These are phyloP conservation scores for Penicillium expansum DNA, from an alignment of 2,329 filamentous ascomycete genomes.

Conservation along the genomic window DNA sequence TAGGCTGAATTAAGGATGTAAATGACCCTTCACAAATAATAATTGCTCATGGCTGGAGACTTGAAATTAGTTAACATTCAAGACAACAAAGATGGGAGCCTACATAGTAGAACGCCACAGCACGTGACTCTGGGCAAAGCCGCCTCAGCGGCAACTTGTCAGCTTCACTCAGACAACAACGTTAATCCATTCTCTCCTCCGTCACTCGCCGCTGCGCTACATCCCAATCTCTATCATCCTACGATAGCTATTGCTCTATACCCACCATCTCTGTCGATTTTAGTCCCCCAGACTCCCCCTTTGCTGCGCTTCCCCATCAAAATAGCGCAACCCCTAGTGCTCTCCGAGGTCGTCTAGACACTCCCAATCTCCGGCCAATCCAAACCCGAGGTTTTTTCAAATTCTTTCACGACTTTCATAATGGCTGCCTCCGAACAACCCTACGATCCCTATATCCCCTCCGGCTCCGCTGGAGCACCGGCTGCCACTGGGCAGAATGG, in stretches of 20 bases:
- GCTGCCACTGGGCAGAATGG: slow-evolving; percentile 53
- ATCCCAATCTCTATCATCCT: neutral
- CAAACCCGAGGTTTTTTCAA: slow-evolving; percentile 12
- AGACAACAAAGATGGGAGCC: neutral
- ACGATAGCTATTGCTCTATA: neutral
- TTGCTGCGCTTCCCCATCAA: slow-evolving; percentile 9
- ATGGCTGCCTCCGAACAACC: slow-evolving; percentile 59
- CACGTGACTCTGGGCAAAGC: slow-evolving; percentile 21
- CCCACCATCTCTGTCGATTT: neutral
- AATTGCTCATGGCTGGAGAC: neutral
- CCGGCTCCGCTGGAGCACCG: slow-evolving; percentile 55
- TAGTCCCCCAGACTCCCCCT: neutral
- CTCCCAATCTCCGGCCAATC: slow-evolving; percentile 10
- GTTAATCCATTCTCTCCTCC: neutral
- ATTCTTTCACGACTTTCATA: slow-evolving; percentile 22
- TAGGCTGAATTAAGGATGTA: neutral
- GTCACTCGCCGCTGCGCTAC: neutral
- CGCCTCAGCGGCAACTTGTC: slow-evolving; percentile 25
- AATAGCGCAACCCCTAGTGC: slow-evolving; percentile 21
- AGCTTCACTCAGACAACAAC: slow-evolving; percentile 18
- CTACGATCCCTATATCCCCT: slow-evolving; percentile 87
- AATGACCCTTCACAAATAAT: neutral
- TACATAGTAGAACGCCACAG: slow-evolving; percentile 16
- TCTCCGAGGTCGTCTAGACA: slow-evolving; percentile 11
- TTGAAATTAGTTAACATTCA: neutral